phyloP scores from a whole-genome alignment of 1,284 basidiomycete species.

The Cutaneotrichosporon cutaneum region DNA sequence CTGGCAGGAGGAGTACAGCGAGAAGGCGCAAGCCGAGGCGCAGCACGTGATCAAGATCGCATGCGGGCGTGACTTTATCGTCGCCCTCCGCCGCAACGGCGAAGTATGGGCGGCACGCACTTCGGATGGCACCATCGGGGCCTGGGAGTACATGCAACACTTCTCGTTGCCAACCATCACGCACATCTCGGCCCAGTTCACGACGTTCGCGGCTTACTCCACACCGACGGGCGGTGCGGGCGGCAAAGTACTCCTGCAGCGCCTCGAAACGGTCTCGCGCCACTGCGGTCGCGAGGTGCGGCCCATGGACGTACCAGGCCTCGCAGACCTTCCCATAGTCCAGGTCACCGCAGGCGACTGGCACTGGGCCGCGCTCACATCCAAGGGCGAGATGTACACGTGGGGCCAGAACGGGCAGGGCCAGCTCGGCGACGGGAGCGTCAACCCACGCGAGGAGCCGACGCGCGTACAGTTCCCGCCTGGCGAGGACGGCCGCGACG shows the following conservation, averaged over 20 bases:
- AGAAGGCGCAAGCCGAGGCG: conserved; percentile 34
- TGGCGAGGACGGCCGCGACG: conserved; percentile 46
- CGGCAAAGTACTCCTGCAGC: conserved; percentile 45
- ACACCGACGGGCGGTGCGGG: conserved; percentile 53
- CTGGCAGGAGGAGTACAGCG: conserved; percentile 52
- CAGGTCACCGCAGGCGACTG: conserved; percentile 86
- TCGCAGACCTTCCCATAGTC: conserved; percentile 73
- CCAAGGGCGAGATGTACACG: conserved; percentile 70
- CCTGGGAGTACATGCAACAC: conserved; percentile 50
- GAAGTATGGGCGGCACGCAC: conserved; percentile 43
- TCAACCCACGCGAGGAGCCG: conserved; percentile 55
- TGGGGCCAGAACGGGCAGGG: conserved; percentile 79
- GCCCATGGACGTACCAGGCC: conserved; percentile 65
- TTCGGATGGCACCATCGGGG: not conserved
- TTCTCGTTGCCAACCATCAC: conserved; percentile 46
- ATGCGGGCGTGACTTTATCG: conserved; percentile 63
- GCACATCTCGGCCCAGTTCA: conserved; percentile 80
- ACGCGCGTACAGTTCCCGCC: conserved; percentile 64
- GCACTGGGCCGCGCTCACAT: conserved; percentile 79
- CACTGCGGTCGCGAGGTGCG: conserved; percentile 13
- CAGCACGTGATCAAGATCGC: conserved; percentile 72
- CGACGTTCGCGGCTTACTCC: conserved; percentile 76
- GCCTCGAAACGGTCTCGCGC: conserved; percentile 36
- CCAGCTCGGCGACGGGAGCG: conserved; percentile 68
- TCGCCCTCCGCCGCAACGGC: conserved; percentile 64